These are phyloP conservation scores for Allomyces macrogynus DNA, from an alignment of 192 early-diverging fungal species.

Conservation along the genomic window DNA sequence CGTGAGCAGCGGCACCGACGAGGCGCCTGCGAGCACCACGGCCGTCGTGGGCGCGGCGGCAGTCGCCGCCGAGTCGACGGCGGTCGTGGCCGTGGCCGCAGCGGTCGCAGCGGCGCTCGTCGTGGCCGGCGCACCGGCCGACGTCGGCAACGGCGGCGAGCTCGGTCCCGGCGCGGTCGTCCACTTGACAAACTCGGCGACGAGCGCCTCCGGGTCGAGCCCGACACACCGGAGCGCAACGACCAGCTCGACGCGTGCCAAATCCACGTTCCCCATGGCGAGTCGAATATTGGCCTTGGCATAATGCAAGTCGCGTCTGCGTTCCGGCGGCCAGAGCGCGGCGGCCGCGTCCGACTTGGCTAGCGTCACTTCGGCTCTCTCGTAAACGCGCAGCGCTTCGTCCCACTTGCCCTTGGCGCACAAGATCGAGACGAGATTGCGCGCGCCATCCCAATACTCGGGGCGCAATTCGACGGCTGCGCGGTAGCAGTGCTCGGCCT, in stretches of 20 bases:
- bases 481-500: constrained; percentile 73
- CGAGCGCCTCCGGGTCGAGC: neutral
- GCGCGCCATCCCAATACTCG: constrained; percentile 80
- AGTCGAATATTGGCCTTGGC: neutral
- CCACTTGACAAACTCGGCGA: neutral
- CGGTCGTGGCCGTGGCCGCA: constrained; percentile 4
- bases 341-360: neutral
- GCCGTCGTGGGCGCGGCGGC: no score
- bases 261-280: neutral
- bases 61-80: neutral
- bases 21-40: no score
- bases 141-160: no score
- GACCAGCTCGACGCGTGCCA: neutral
- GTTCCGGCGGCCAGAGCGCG: neutral
- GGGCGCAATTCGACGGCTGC: constrained; percentile 61
- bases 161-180: no score
- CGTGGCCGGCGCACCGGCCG: neutral
- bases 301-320: neutral
- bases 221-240: neutral
- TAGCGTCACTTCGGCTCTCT: neutral
- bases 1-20: no score
- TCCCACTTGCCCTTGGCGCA: constrained; percentile 15
- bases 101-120: constrained; percentile 5
- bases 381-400: neutral
- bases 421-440: constrained; percentile 66